A percentile compares a stretch with the other conserved stretches of the same genome.
Evolutionary conservation across 2,329 filamentous ascomycete species (phyloP).

Genomic region (Plectosphaerella sp.): DNA sequence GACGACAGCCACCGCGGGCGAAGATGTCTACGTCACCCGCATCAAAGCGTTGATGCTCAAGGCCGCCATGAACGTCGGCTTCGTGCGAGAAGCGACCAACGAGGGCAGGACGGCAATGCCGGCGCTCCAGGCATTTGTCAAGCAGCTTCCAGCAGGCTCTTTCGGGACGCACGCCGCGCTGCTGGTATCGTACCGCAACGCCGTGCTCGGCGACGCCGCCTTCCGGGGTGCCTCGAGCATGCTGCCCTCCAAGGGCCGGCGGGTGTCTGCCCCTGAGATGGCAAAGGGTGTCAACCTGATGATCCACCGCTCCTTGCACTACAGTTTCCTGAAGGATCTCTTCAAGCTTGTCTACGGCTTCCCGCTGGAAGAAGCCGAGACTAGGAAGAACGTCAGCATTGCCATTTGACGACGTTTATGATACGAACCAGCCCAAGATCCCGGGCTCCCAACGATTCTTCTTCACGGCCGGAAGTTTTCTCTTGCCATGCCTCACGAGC

Average conservation of each 20-base stretch:
- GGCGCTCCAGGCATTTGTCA: slow-evolving; percentile 70
- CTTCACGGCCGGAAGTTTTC: too few relatives aligned
- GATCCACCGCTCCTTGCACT: slow-evolving; percentile 63
- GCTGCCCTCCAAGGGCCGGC: slow-evolving; percentile 53
- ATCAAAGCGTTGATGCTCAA: slow-evolving; percentile 78
- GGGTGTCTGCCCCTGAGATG: slow-evolving; percentile 67
- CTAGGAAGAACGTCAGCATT: slow-evolving; percentile 61
- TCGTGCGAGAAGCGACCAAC: slow-evolving; percentile 53
- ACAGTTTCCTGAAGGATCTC: slow-evolving; percentile 75
- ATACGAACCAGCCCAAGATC: too few relatives aligned
- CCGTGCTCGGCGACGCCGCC: slow-evolving; percentile 69
- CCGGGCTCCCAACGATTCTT: too few relatives aligned
- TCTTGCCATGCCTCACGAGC: too few relatives aligned
- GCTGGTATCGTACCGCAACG: slow-evolving; percentile 73
- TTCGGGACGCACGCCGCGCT: slow-evolving; percentile 72
- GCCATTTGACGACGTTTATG: slow-evolving; percentile 33
- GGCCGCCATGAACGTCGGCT: slow-evolving; percentile 82
- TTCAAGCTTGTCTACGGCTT: slow-evolving; percentile 84
- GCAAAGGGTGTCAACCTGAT: slow-evolving; percentile 76
- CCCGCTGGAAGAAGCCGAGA: slow-evolving; percentile 70
- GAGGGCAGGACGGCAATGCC: slow-evolving; percentile 39
- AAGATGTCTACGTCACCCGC: slow-evolving; percentile 73
- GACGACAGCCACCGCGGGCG: slow-evolving; percentile 62
- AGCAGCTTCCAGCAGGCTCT: slow-evolving; percentile 67
- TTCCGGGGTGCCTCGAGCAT: slow-evolving; percentile 50